Conservation (phyloP, 169 alveolate genomes). For the Ophryocystis elektroscirrha region DNA sequence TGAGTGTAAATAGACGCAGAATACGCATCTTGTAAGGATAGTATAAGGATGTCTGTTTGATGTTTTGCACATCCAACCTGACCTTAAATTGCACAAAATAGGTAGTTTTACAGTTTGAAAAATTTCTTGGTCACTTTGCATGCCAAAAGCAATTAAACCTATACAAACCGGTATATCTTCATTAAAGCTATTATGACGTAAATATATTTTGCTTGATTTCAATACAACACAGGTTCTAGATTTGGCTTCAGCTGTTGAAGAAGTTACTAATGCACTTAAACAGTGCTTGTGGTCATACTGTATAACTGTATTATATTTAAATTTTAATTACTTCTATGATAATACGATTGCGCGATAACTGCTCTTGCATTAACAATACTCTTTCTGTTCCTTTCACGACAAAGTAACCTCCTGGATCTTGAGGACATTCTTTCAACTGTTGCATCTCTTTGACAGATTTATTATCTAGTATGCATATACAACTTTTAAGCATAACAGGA, state of each 20-base stretch:
- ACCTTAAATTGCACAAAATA: background rate
- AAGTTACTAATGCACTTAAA: conserved; percentile 79
- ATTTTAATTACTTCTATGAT: conserved; percentile 69
- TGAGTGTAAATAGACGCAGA: conserved; percentile 43
- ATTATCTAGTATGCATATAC: conserved; percentile 48
- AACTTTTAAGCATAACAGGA: conserved; percentile 90
- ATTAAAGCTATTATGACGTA: conserved; percentile 72
- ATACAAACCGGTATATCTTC: conserved; percentile 86
- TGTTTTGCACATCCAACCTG: conserved; percentile 7
- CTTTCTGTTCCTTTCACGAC: conserved; percentile 91
- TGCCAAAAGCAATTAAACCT: conserved; percentile 90
- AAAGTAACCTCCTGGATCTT: conserved; percentile 80
- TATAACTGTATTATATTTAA: background rate
- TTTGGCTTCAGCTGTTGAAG: conserved; percentile 88
- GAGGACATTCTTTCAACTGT: conserved; percentile 48
- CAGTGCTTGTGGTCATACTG: conserved; percentile 63
- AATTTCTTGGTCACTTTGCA: conserved; percentile 90
- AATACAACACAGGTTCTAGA: conserved; percentile 77
- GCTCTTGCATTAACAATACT: conserved; percentile 93
- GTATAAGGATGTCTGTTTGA: conserved; percentile 35
- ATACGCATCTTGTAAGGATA: conserved; percentile 51
- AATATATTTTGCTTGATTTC: conserved; percentile 66
- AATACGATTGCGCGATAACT: conserved; percentile 82
- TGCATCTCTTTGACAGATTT: conserved; percentile 40
- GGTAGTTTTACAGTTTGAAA: no score